These are phyloP conservation scores for Mycena albidolilacea DNA, from an alignment of 768 basidiomycete genomes.

Conservation along the genomic window DNA sequence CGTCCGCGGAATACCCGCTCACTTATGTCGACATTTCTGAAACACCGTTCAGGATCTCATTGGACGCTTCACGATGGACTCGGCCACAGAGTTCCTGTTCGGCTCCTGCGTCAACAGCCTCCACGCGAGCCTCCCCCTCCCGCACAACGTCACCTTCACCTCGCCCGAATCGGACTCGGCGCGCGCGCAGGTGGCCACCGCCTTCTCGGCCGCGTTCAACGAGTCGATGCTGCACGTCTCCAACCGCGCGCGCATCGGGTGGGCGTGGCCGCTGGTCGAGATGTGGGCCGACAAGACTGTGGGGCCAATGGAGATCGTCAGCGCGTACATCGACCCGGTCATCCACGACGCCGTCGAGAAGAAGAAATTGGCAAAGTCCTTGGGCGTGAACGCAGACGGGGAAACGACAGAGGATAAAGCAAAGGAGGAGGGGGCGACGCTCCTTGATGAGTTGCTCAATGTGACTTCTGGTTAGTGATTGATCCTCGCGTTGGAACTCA, in stretches of 20 bases:
- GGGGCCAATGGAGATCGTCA: constrained; percentile 67
- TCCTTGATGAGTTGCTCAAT: constrained; percentile 71
- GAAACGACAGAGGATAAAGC: constrained; percentile 49
- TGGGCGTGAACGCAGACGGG: constrained; percentile 5
- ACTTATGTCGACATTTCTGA: not conserved
- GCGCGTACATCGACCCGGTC: constrained; percentile 67
- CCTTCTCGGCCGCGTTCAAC: constrained; percentile 65
- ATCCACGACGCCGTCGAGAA: constrained; percentile 64
- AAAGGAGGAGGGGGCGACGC: constrained; percentile 59
- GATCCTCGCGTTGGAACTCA: not conserved
- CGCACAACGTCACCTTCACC: constrained; percentile 54
- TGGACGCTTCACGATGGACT: constrained; percentile 76
- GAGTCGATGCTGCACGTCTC: constrained; percentile 62
- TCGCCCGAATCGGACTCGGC: constrained; percentile 43
- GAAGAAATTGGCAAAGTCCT: constrained; percentile 49
- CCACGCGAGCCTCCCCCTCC: constrained; percentile 66
- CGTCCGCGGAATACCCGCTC: not conserved
- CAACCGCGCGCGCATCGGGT: constrained; percentile 58
- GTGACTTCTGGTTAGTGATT: constrained; percentile 58
- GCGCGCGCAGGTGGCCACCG: constrained; percentile 52
- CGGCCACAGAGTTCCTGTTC: constrained; percentile 77
- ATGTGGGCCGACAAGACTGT: constrained; percentile 62
- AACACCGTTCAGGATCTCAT: constrained; percentile 62
- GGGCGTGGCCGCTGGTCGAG: constrained; percentile 70
- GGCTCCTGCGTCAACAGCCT: constrained; percentile 71